Conservation (phyloP, 208 protist species). For the Trichomonas tenax region DNA sequence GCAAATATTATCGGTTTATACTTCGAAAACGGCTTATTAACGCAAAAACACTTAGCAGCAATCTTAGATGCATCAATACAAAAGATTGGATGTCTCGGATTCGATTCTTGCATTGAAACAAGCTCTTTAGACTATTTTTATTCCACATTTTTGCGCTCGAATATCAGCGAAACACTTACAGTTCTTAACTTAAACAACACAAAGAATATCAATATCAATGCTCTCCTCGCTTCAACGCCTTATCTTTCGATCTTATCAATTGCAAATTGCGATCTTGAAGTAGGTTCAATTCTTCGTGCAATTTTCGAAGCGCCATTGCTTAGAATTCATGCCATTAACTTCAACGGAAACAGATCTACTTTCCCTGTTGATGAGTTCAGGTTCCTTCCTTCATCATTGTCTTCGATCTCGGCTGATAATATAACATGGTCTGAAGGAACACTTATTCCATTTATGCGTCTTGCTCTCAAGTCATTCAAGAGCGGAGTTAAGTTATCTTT, state of each 20-base stretch:
- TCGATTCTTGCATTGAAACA: background rate
- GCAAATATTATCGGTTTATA: background rate
- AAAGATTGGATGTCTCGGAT: background rate
- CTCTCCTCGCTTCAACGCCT: background rate
- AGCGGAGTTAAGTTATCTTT: background rate
- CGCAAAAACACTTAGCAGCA: background rate
- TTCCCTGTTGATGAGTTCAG: background rate
- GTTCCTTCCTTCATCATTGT: background rate
- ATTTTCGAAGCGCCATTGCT: background rate
- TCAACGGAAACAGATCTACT: background rate
- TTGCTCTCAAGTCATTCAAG: background rate
- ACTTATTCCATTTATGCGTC: background rate
- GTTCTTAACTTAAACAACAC: background rate
- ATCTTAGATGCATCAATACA: background rate
- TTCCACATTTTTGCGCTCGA: background rate
- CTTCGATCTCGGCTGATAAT: background rate
- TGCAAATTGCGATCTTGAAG: background rate
- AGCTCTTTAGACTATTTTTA: background rate
- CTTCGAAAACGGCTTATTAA: background rate
- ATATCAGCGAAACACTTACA: background rate
- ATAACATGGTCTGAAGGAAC: background rate
- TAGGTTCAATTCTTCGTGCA: background rate
- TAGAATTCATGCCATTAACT: background rate
- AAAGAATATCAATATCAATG: background rate
- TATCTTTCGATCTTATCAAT: background rate